Conservation (phyloP, 345 rosid species). For the Salix suchowensis region DNA sequence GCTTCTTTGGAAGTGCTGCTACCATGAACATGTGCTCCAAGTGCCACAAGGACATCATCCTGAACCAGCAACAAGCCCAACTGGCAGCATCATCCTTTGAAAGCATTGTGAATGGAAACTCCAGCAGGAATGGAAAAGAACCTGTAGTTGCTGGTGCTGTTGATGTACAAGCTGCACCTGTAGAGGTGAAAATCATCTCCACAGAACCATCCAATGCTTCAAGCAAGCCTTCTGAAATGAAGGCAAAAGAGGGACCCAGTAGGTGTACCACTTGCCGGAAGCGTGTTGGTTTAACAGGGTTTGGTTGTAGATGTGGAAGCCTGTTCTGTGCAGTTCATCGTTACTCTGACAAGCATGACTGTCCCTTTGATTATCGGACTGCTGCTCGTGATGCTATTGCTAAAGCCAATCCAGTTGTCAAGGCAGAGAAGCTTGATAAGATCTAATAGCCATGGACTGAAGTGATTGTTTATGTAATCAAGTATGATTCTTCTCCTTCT, state of each 20-base stretch:
- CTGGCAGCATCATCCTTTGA: slow-evolving; percentile 12
- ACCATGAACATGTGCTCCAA: slow-evolving; percentile 29
- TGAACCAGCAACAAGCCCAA: slow-evolving; percentile 18
- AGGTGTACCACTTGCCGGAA: slow-evolving; percentile 30
- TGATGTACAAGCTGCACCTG: not conserved
- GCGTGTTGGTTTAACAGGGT: slow-evolving; percentile 36
- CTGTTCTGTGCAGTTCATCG: slow-evolving; percentile 26
- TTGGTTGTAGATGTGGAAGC: slow-evolving; percentile 33
- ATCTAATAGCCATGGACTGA: slow-evolving; percentile 4
- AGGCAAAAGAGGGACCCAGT: slow-evolving; percentile 5
- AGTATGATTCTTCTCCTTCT: not conserved
- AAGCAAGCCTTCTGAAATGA: not conserved
- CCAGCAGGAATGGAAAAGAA: not conserved
- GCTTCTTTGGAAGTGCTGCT: slow-evolving; percentile 25
- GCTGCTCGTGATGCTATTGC: slow-evolving; percentile 24
- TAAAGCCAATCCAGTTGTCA: slow-evolving; percentile 29
- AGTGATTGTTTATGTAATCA: not conserved
- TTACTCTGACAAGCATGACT: slow-evolving; percentile 31
- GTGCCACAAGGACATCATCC: slow-evolving; percentile 20
- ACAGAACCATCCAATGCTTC: not conserved
- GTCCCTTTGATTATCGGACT: slow-evolving; percentile 27
- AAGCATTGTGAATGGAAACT: not conserved
- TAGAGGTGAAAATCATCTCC: not conserved
- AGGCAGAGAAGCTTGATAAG: slow-evolving; percentile 26
- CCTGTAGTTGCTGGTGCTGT: not conserved